phyloP scores from a whole-genome alignment of 805 yeast genomes.

The Zygoascus flipseniorum region DNA sequence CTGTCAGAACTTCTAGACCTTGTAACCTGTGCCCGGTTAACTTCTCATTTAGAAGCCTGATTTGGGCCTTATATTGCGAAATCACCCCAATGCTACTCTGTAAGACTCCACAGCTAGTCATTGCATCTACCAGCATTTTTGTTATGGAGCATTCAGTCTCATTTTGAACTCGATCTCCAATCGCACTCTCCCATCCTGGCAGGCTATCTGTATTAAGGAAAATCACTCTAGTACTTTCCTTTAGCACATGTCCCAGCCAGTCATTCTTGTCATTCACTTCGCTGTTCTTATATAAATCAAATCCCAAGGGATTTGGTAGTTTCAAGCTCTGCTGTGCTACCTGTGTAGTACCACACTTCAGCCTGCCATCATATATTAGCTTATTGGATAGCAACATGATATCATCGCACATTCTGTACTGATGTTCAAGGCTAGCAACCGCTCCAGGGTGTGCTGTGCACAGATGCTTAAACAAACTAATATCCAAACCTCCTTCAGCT shows the following conservation, averaged over 20 bases:
- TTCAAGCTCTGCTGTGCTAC: constrained; percentile 53
- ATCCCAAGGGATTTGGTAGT: constrained; percentile 35
- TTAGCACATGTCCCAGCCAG: constrained; percentile 55
- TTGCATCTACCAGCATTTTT: constrained; percentile 49
- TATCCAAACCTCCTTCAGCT: constrained; percentile 52
- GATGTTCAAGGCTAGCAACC: constrained; percentile 69
- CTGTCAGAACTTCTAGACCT: constrained; percentile 70
- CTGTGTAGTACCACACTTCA: constrained; percentile 61
- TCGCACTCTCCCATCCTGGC: constrained; percentile 45
- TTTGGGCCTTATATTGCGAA: constrained; percentile 81
- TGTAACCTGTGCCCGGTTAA: constrained; percentile 27
- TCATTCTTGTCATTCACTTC: constrained; percentile 4
- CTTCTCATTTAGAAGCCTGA: constrained; percentile 37
- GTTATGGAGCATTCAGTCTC: constrained; percentile 62
- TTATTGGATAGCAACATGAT: constrained; percentile 77
- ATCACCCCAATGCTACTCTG: constrained; percentile 68
- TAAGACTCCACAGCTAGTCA: constrained; percentile 51
- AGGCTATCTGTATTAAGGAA: constrained; percentile 73
- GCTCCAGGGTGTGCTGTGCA: constrained; percentile 66
- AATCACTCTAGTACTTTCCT: constrained; percentile 45
- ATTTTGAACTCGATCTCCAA: constrained; percentile 60
- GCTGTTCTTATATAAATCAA: constrained; percentile 8
- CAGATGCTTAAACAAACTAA: constrained; percentile 66
- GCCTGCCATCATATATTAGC: constrained; percentile 64
- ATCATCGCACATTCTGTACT: constrained; percentile 89